Evolutionary conservation across 257 asterid species (phyloP).

Genomic region (Solanum arcanum): DNA sequence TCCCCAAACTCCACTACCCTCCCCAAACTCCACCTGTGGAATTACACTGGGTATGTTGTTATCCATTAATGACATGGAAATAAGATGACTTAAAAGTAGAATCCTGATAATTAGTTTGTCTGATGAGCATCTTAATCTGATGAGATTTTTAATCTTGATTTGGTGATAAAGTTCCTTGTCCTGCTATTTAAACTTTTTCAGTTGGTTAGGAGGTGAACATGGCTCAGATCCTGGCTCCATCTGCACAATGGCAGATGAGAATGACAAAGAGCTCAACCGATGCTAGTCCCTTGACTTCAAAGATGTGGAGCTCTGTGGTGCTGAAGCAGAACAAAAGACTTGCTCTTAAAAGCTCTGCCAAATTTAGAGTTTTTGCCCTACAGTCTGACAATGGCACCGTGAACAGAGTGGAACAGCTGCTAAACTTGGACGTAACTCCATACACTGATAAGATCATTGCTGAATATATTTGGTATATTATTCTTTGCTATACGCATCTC

Average conservation of each 20-base stretch:
- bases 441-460: conserved; percentile 82
- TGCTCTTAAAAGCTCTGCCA: conserved; percentile 39
- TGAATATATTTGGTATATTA: conserved; percentile 74
- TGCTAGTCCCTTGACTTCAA: conserved; percentile 47
- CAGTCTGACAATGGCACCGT: conserved; percentile 50
- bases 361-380: conserved; percentile 55
- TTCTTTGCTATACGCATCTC: not conserved
- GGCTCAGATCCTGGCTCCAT: conserved; percentile 96
- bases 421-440: conserved; percentile 78
- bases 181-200: conserved; percentile 2
- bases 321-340: conserved; percentile 59
- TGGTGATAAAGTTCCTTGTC: not conserved
- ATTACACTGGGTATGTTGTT: not conserved
- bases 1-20: not conserved
- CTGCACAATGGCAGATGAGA: conserved; percentile 95
- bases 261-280: conserved; percentile 40
- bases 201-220: conserved; percentile 34
- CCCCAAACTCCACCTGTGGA: not conserved
- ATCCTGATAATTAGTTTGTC: not conserved
- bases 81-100: not conserved
- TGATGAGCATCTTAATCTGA: not conserved
- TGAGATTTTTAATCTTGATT: not conserved
- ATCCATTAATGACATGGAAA: not conserved
- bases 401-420: conserved; percentile 81
- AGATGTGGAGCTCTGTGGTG: conserved; percentile 65